Percentiles rank a stretch among this genome's conserved stretches.
phyloP scores from a whole-genome alignment of 73 alveolate species.

The Paramecium primaurelia region DNA sequence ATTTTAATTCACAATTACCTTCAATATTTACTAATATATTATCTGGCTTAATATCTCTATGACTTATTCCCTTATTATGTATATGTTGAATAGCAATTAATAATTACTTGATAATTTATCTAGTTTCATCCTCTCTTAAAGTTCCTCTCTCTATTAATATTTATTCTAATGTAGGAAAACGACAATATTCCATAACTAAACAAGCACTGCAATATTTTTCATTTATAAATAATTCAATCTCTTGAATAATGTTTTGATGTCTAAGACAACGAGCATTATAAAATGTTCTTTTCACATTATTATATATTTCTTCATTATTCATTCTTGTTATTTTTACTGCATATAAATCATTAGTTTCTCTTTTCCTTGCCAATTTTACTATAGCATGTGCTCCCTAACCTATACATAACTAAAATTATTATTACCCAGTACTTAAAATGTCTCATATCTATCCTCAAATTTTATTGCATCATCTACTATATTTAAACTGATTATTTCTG shows the following conservation, averaged over 20 bases:
- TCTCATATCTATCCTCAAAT: conserved; percentile 10
- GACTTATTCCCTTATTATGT: conserved; percentile 54
- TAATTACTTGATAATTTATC: neutral
- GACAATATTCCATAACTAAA: conserved; percentile 65
- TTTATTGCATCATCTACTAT: neutral
- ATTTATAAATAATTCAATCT: conserved; percentile 49
- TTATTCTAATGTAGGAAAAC: conserved; percentile 27
- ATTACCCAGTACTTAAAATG: neutral
- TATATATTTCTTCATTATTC: conserved; percentile 43
- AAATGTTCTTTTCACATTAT: conserved; percentile 50
- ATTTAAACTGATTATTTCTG: neutral
- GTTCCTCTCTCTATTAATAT: neutral
- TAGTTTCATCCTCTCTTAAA: conserved; percentile 33
- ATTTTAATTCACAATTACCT: neutral
- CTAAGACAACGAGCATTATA: conserved; percentile 32
- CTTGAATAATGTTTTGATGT: conserved; percentile 27
- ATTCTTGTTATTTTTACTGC: conserved; percentile 56
- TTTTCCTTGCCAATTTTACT: conserved; percentile 34
- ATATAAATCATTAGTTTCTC: conserved; percentile 32
- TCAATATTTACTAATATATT: conserved; percentile 42
- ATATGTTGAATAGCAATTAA: neutral
- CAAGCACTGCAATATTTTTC: conserved; percentile 29
- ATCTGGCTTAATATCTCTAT: conserved; percentile 60
- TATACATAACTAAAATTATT: neutral
- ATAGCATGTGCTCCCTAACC: conserved; percentile 58